These are phyloP conservation scores for Lippia alba DNA, from an alignment of 305 asterid species.

Conservation along the genomic window DNA sequence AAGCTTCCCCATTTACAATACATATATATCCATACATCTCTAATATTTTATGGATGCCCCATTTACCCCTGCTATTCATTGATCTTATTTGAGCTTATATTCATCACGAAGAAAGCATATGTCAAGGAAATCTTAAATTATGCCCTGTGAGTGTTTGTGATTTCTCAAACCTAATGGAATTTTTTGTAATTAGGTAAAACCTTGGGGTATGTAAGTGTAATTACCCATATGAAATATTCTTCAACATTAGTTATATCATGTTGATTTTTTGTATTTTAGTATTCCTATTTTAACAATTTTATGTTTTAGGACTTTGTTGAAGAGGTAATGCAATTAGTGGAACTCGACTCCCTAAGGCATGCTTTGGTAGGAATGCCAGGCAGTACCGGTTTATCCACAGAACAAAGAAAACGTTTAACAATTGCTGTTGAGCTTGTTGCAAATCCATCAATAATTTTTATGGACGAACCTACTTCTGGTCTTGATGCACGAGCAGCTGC, in stretches of 20 bases:
- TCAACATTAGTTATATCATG: background rate
- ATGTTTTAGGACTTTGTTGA: constrained; percentile 84
- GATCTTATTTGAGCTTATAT: no score
- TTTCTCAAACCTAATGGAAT: no score
- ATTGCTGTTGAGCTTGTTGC: constrained; percentile 96
- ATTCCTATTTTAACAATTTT: background rate
- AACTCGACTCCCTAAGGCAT: constrained; percentile 72
- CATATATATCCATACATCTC: no score
- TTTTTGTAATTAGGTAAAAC: no score
- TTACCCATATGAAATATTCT: no score
- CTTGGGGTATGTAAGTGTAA: no score
- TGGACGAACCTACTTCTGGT: constrained; percentile 97
- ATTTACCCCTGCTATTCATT: no score
- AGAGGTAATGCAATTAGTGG: constrained; percentile 87
- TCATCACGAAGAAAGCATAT: no score
- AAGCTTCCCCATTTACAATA: no score
- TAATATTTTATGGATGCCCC: no score
- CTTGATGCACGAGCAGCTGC: constrained; percentile 98
- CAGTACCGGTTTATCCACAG: constrained; percentile 84
- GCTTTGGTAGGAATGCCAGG: constrained; percentile 95
- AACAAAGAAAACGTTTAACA: constrained; percentile 89
- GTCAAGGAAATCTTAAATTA: no score
- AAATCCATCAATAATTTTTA: constrained; percentile 88
- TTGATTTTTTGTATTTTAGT: background rate
- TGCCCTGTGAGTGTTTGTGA: no score